Percentiles rank a stretch among this genome's conserved stretches.
Conservation (phyloP, 2,329 filamentous ascomycete species). For the Aspergillus amoenus region DNA sequence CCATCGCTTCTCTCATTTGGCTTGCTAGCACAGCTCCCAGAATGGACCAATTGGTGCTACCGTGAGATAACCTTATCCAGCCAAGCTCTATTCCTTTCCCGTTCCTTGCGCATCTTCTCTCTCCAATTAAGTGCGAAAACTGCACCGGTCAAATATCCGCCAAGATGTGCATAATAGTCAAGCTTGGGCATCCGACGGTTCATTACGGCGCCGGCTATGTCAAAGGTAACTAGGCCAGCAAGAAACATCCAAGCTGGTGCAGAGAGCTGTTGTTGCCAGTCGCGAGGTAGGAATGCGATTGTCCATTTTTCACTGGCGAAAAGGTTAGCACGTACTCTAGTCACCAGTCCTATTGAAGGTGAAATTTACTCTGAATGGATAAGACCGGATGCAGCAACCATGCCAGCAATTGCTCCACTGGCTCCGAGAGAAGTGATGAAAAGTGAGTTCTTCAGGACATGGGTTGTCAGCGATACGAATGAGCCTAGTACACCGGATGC, state of each 20-base stretch:
- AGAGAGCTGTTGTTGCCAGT: constrained; percentile 41
- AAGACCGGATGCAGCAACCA: constrained; percentile 52
- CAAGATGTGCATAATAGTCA: constrained; percentile 45
- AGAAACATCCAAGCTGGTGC: constrained; percentile 43
- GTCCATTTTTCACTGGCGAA: constrained; percentile 40
- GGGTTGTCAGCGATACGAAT: constrained; percentile 45
- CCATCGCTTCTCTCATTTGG: too few species aligned
- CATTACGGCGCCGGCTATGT: constrained; percentile 34
- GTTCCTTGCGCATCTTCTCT: constrained; percentile 11
- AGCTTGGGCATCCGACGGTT: constrained; percentile 32
- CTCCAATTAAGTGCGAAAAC: constrained; percentile 19
- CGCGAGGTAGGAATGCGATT: constrained; percentile 41
- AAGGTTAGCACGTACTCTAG: neutral
- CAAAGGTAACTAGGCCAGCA: constrained; percentile 35
- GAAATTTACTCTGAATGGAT: constrained; percentile 45
- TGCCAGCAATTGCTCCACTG: constrained; percentile 51
- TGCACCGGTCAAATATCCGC: constrained; percentile 40
- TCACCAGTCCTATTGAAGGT: neutral
- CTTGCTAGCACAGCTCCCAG: neutral
- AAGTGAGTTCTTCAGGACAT: constrained; percentile 46
- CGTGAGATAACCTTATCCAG: constrained; percentile 9
- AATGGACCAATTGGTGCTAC: neutral
- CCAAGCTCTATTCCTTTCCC: constrained; percentile 17
- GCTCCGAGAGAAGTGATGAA: constrained; percentile 51
- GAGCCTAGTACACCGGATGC: constrained; percentile 49